These are phyloP conservation scores for Dioscorea cayenensis DNA, from an alignment of 116 monocot genomes.

Conservation along the genomic window DNA sequence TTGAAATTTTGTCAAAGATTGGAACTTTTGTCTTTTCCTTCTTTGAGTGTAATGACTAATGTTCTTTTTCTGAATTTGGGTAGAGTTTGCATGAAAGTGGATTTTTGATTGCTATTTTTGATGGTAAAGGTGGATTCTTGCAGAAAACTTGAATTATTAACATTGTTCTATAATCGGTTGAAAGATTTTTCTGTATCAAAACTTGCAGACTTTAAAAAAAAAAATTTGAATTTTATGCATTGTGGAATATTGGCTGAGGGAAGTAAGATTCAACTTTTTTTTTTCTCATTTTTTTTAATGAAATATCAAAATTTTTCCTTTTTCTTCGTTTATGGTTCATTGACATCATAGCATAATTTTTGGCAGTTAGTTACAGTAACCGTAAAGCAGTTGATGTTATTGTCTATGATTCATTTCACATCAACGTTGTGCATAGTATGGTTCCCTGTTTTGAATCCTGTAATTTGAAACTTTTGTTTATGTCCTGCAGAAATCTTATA, in stretches of 20 bases:
- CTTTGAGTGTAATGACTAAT: background rate
- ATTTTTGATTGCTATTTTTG: background rate
- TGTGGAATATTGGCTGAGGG: too few species aligned
- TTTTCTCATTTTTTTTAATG: too few species aligned
- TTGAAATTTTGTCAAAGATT: background rate
- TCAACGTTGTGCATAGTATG: background rate
- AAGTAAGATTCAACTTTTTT: too few species aligned
- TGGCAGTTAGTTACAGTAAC: background rate
- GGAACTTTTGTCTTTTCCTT: background rate
- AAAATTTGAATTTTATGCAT: too few species aligned
- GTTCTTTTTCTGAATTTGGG: background rate
- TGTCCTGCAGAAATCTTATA: slow-evolving; percentile 29
- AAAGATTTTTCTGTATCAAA: too few species aligned
- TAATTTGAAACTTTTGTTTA: background rate
- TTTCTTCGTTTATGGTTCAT: background rate
- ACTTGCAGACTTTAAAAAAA: too few species aligned
- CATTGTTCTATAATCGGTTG: too few species aligned
- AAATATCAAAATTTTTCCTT: background rate
- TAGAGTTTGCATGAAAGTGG: background rate
- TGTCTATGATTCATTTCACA: background rate
- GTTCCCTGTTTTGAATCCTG: background rate
- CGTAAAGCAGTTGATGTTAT: background rate
- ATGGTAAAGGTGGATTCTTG: background rate
- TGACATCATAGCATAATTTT: background rate
- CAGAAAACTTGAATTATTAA: too few species aligned